Evolutionary conservation across 2,329 filamentous ascomycete species (phyloP).

Genomic region (Calonectria multiphialidica): DNA sequence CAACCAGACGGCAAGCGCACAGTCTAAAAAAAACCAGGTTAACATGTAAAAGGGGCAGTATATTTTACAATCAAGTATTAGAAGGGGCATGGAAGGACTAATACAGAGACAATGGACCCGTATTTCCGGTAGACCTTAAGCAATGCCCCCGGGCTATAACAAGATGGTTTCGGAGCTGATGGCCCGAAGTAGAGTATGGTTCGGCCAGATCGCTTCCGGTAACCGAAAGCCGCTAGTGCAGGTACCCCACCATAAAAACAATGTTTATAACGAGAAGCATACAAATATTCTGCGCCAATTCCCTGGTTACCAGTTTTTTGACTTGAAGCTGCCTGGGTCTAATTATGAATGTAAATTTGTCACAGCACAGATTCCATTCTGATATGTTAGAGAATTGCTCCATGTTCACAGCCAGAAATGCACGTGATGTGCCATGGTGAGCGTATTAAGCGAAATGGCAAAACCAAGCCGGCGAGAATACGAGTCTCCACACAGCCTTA

Average conservation of each 20-base stretch:
- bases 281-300: neutral
- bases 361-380: neutral
- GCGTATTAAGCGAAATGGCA: neutral
- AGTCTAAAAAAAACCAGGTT: too few relatives aligned
- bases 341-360: neutral
- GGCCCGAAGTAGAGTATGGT: neutral
- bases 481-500: constrained; percentile 5
- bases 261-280: neutral
- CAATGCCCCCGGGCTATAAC: neutral
- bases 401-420: neutral
- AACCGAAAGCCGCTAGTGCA: neutral
- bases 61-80: too few relatives aligned
- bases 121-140: neutral
- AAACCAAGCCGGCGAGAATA: neutral
- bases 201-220: neutral
- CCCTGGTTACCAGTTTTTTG: neutral
- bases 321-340: too few relatives aligned
- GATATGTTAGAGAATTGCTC: neutral
- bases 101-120: neutral
- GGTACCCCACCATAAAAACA: neutral
- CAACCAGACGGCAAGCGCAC: too few relatives aligned
- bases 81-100: neutral
- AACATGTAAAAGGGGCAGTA: too few relatives aligned
- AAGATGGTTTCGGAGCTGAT: neutral
- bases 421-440: neutral